Evolutionary conservation across 2,329 filamentous ascomycete species (phyloP), one percentile per base, ranked within the genome.

Genomic region (Cladophialophora chaetospira): DNA sequence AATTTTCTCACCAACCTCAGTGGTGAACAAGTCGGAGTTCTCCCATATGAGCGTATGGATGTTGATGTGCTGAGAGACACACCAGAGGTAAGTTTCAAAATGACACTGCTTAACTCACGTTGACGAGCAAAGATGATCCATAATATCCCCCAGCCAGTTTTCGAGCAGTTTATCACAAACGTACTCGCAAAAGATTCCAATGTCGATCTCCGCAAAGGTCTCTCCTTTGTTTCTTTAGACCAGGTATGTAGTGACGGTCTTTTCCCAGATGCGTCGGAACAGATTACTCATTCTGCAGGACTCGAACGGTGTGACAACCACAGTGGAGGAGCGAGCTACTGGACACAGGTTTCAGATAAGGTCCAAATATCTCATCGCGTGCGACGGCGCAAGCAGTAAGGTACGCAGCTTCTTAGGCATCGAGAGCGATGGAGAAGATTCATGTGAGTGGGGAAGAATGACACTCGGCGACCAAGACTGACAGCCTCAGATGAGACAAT

Each of bases 341-440:
- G 44, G 50, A 3, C 45, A 55, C 26, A 49, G 17, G 10, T 61
- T 55, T 33, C 42, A 53, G 21, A 55, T 61, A 31, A n/a, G 36
- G 1, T 61, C 58, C 10, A 55, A 26, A 36, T 56, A 58, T 21
- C 25, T 61, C 4, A 35, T 61, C 19, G 58, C 55, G 3, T 62
- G 59, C 31, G 59, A 62, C 36, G 59, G 56, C 13, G 53, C 56
- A 19, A 55, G 49, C 23, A 56, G 52, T 25, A 62, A 54, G 52
- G 59, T 62, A 9, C 55, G 59, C 38, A 29, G 13, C 8, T 26
- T 21, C 13, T 33, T 59, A 1, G 67, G 66, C 0, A 70, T 76
- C 9, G 67, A 71, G 23, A 70, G 67, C 36, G 74, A 77, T n/a
- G 75, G 74, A 33, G 75, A 76, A 57, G 72, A 75, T 45, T 71